These are phyloP conservation scores for sorghum (Sorghum bicolor) DNA, from an alignment of 176 grass and related monocot species.

Conservation along the genomic window DNA sequence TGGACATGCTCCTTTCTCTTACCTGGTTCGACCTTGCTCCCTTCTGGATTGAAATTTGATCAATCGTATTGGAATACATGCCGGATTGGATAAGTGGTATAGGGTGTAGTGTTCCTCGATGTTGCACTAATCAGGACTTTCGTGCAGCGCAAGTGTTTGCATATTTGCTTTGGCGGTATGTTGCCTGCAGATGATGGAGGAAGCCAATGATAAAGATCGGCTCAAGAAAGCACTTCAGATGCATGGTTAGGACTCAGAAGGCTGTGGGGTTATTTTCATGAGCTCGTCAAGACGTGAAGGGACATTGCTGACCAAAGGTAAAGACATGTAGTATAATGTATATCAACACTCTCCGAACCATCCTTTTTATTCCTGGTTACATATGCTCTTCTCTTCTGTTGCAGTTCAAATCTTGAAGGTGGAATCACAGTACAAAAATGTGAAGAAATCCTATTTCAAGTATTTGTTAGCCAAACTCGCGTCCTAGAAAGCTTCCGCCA, in stretches of 20 bases:
- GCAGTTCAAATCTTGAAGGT: constrained; percentile 23
- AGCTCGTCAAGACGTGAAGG: too few species aligned
- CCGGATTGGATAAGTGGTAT: too few species aligned
- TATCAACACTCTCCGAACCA: background rate
- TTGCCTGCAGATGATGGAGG: background rate
- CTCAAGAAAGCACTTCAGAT: background rate
- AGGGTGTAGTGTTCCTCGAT: too few species aligned
- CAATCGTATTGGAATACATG: too few species aligned
- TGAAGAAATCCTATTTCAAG: background rate
- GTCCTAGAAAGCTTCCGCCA: background rate
- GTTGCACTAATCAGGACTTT: background rate
- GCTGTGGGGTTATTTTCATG: too few species aligned
- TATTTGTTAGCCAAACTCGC: constrained; percentile 1
- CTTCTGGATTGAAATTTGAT: too few species aligned
- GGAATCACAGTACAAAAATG: constrained; percentile 4
- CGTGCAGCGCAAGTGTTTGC: constrained; percentile 5
- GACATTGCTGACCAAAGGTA: constrained; percentile 12
- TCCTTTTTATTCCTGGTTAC: background rate
- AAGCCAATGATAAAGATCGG: background rate
- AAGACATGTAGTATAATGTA: too few species aligned
- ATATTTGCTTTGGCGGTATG: background rate
- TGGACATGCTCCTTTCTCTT: too few species aligned
- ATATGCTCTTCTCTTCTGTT: background rate
- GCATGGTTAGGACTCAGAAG: background rate
- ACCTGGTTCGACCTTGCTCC: too few species aligned